Base-by-base conservation (phyloP, 2,329 filamentous ascomycete species). In the Xylaria sp. region DNA sequence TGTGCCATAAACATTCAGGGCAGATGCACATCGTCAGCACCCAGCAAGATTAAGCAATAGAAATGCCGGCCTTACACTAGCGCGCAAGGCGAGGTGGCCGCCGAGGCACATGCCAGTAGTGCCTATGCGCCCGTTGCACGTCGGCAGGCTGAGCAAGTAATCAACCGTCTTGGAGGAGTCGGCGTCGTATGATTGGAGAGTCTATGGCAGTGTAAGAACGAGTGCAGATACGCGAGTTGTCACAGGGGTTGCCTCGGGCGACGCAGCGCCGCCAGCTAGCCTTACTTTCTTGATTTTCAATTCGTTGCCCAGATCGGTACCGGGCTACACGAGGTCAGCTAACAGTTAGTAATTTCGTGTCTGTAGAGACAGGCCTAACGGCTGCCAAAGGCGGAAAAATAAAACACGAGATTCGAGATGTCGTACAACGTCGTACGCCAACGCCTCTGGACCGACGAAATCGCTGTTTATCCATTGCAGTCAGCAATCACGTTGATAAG, bases 51-150 rank as follows among this genome's bases (percentile, higher is more conserved):
- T 48, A 43, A 3, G 25, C 2, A 4, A 52, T 48, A 9, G 52
- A 48, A 15, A 25, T 18, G 18, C n/a, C n/a, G n/a, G 52, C 79
- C 84, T 67, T 83, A 88, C 86, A 70, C 83, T 83, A 52, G 86
- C 86, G 63, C 80, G 92, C 58, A 89, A 80, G 64, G 89, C 93
- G 20, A 98, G 88, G 78, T 98, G 95, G 1, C 95, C 94, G 62
- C 95, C 95, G 1, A 98, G 89, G 80, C 94, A 98, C 94, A 98
- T 98, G 69, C 93, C 93, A 13, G 92, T 94, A 4, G 91, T 85
- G 55, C 93, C 93, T 73, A 97, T 88, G 43, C 88, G 87, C 59
- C 94, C 94, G 70, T 90, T 97, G 81, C 94, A 93, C n/a, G 91
- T 94, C 4, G 89, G 86, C 25, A 94, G 86, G 28, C 86, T 87